phyloP scores from a whole-genome alignment of 2,329 filamentous ascomycete species.

The Scedosporium minutisporum region DNA sequence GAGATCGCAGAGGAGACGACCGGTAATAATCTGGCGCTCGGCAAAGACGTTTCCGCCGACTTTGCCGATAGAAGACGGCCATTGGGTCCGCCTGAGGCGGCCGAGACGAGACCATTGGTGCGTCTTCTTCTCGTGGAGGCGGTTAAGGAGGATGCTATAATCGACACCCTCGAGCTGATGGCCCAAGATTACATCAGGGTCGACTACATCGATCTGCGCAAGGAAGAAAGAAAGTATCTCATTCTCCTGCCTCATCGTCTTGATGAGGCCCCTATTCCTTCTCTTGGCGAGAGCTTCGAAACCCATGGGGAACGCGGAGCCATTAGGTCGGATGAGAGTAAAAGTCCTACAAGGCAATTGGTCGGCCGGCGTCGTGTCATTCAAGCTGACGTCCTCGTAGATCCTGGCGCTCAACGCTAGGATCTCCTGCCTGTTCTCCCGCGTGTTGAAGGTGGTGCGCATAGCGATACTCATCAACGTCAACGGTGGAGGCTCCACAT shows the following conservation, averaged over 20 bases:
- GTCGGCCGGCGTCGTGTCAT: constrained; percentile 79
- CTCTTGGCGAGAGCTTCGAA: constrained; percentile 69
- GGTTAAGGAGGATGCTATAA: constrained; percentile 80
- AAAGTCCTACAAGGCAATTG: constrained; percentile 84
- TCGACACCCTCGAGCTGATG: constrained; percentile 97
- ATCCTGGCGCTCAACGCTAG: constrained; percentile 83
- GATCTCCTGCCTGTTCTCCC: constrained; percentile 94
- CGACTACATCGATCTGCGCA: constrained; percentile 75
- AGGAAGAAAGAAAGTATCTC: constrained; percentile 83
- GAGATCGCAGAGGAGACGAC: constrained; percentile 83
- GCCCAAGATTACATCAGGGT: constrained; percentile 88
- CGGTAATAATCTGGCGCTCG: constrained; percentile 81
- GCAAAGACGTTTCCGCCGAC: constrained; percentile 85
- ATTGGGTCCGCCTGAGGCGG: constrained; percentile 69
- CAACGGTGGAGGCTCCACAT: constrained; percentile 71
- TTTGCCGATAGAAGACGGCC: constrained; percentile 81
- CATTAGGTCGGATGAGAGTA: constrained; percentile 77
- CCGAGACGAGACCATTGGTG: constrained; percentile 93
- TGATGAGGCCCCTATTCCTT: constrained; percentile 67
- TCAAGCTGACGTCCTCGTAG: constrained; percentile 82
- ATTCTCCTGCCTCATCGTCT: constrained; percentile 72
- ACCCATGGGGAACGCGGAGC: constrained; percentile 64
- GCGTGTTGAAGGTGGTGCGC: constrained; percentile 78
- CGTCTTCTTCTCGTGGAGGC: constrained; percentile 81
- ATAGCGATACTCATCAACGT: constrained; percentile 94